Percentiles rank a stretch among this genome's conserved stretches.
Conservation (phyloP, 331 rosid genomes). For the Rosa hybrid region DNA sequence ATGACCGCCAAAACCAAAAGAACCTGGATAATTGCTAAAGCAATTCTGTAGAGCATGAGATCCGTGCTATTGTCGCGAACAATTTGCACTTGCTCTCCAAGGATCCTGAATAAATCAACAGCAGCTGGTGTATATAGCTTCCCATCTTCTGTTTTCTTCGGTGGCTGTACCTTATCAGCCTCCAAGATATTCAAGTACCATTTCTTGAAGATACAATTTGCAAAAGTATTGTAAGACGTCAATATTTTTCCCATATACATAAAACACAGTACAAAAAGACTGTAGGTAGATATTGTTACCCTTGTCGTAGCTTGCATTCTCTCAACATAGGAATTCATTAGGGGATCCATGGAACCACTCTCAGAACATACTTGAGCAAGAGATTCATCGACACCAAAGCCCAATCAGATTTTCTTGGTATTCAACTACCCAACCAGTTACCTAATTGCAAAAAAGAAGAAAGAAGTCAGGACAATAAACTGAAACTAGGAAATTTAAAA, state of each 20-base stretch:
- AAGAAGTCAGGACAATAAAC: neutral
- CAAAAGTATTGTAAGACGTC: slow-evolving; percentile 17
- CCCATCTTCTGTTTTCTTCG: slow-evolving; percentile 92
- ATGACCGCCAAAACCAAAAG: slow-evolving; percentile 12
- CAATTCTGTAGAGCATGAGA: slow-evolving; percentile 90
- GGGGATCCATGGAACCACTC: slow-evolving; percentile 99
- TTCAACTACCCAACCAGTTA: slow-evolving; percentile 98
- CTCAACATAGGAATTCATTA: slow-evolving; percentile 93
- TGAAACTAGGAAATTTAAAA: slow-evolving; percentile 10
- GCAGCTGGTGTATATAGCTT: slow-evolving; percentile 97
- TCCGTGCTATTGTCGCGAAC: slow-evolving; percentile 97
- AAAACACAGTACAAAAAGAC: slow-evolving; percentile 7
- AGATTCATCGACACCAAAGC: slow-evolving; percentile 83
- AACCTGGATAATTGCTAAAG: slow-evolving; percentile 97
- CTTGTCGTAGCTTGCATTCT: slow-evolving; percentile 97
- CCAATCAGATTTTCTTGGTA: slow-evolving; percentile 88
- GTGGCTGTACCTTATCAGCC: slow-evolving; percentile 92
- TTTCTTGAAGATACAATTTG: slow-evolving; percentile 57
- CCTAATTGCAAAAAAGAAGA: slow-evolving; percentile 47
- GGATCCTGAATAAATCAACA: slow-evolving; percentile 95
- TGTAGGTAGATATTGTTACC: slow-evolving; percentile 44
- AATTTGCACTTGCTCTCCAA: slow-evolving; percentile 95
- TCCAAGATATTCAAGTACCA: slow-evolving; percentile 98
- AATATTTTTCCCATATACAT: slow-evolving; percentile 5
- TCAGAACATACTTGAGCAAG: slow-evolving; percentile 97